A percentile compares a stretch with the other conserved stretches of the same genome.
Conservation (phyloP, 352 stramenopile species). For the Phytophthora parvispora region DNA sequence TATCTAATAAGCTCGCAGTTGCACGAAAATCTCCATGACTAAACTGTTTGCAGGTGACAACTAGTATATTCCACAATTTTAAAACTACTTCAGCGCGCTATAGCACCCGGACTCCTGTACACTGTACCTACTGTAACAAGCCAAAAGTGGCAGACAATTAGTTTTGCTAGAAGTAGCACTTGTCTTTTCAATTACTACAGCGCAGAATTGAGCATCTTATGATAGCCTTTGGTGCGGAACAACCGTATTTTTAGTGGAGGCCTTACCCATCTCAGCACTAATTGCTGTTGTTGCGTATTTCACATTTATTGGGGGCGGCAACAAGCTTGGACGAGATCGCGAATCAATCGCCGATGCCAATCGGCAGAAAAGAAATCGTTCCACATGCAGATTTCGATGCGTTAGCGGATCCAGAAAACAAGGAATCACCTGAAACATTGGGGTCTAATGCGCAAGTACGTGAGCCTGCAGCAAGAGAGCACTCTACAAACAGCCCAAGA, state of each 20-base stretch:
- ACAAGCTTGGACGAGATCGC: not conserved
- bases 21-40: too few species aligned
- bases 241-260: not conserved
- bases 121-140: too few species aligned
- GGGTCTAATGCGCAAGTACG: not conserved
- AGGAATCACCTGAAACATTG: not conserved
- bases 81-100: too few species aligned
- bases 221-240: too few species aligned
- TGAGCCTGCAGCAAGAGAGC: not conserved
- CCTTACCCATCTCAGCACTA: not conserved
- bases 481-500: not conserved
- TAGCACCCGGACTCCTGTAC: too few species aligned
- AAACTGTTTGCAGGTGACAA: too few species aligned
- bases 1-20: constrained; percentile 22
- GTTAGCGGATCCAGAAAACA: not conserved
- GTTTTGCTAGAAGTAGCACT: too few species aligned
- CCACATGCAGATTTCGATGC: not conserved
- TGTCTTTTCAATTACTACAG: too few species aligned
- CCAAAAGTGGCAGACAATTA: too few species aligned
- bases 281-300: not conserved
- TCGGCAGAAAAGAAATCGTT: not conserved
- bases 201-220: too few species aligned
- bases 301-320: too few species aligned
- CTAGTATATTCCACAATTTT: too few species aligned
- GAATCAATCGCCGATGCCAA: not conserved